Evolutionary conservation across 805 yeast genomes (phyloP).

Genomic region (Jamesozyma hellenica): DNA sequence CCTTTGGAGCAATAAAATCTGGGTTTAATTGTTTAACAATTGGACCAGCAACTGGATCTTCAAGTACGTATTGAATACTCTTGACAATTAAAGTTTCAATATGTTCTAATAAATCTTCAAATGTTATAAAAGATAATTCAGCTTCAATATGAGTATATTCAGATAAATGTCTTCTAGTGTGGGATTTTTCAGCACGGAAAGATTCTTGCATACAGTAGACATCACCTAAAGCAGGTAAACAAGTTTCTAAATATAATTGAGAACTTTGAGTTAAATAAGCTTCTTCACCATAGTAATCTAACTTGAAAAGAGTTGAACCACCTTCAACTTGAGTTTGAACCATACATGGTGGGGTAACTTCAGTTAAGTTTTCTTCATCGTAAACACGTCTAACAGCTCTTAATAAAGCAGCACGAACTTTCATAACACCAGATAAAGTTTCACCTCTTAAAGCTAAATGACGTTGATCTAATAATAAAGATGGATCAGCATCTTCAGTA

Average conservation of each 20-base stretch:
- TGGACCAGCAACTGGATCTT: conserved; percentile 89
- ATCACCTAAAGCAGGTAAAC: conserved; percentile 93
- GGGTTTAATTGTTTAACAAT: conserved; percentile 89
- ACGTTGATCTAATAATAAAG: conserved; percentile 85
- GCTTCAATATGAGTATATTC: conserved; percentile 97
- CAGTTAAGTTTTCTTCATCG: conserved; percentile 62
- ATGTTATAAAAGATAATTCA: conserved; percentile 78
- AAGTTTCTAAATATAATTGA: conserved; percentile 92
- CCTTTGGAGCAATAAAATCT: conserved; percentile 65
- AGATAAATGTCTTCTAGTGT: conserved; percentile 93
- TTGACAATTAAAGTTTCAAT: conserved; percentile 69
- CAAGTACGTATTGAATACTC: conserved; percentile 64
- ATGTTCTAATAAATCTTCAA: conserved; percentile 79
- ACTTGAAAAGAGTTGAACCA: conserved; percentile 87
- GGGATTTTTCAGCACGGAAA: conserved; percentile 97
- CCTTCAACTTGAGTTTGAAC: conserved; percentile 99
- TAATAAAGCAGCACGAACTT: conserved; percentile 79
- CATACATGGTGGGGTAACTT: conserved; percentile 99
- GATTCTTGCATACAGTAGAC: conserved; percentile 97
- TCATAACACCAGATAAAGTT: conserved; percentile 82
- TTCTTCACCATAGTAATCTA: conserved; percentile 94
- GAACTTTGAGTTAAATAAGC: conserved; percentile 95
- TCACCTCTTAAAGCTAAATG: conserved; percentile 96
- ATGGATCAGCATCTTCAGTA: conserved; percentile 89
- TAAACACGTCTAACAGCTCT: conserved; percentile 67